phyloP scores from a whole-genome alignment of 352 stramenopile species.

The Globisporangium nunn region DNA sequence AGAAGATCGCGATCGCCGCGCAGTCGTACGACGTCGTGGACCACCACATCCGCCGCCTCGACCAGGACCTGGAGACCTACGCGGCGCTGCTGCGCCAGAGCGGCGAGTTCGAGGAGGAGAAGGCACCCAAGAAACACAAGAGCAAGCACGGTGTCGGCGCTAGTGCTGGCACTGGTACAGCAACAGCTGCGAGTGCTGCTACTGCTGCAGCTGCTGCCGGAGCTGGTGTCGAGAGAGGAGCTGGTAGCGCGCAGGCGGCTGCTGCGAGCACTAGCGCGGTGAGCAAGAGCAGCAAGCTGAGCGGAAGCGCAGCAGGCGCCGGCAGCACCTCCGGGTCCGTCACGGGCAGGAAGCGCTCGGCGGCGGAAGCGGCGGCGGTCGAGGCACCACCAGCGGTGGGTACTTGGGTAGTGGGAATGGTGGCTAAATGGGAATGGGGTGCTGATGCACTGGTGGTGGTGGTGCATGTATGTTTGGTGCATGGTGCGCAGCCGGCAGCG shows the following conservation, averaged over 20 bases:
- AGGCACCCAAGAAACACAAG: slow-evolving; percentile 49
- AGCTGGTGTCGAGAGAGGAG: neutral
- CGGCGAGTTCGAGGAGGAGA: slow-evolving; percentile 79
- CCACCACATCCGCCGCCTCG: slow-evolving; percentile 77
- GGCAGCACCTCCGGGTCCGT: neutral
- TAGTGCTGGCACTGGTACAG: no score
- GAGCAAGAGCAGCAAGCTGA: slow-evolving; percentile 14
- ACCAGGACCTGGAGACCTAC: slow-evolving; percentile 74
- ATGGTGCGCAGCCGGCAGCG: slow-evolving; percentile 12
- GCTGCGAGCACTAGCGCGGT: neutral
- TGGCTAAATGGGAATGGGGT: neutral
- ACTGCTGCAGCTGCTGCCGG: no score
- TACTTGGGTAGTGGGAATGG: slow-evolving; percentile 16
- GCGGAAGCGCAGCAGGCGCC: neutral
- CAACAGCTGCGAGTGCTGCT: neutral
- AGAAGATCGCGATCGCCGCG: slow-evolving; percentile 83
- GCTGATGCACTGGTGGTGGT: neutral
- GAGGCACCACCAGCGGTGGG: slow-evolving; percentile 20
- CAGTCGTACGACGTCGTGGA: slow-evolving; percentile 85
- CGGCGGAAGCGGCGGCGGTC: slow-evolving; percentile 18
- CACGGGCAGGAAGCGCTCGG: slow-evolving; percentile 41
- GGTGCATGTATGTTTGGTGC: neutral
- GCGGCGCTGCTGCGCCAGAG: slow-evolving; percentile 59
- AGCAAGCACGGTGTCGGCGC: slow-evolving; percentile 6
- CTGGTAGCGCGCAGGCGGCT: neutral